Percentiles rank a stretch among this genome's conserved stretches.
Evolutionary conservation across 306 rosid species (phyloP).

Genomic region (Myrica gale): DNA sequence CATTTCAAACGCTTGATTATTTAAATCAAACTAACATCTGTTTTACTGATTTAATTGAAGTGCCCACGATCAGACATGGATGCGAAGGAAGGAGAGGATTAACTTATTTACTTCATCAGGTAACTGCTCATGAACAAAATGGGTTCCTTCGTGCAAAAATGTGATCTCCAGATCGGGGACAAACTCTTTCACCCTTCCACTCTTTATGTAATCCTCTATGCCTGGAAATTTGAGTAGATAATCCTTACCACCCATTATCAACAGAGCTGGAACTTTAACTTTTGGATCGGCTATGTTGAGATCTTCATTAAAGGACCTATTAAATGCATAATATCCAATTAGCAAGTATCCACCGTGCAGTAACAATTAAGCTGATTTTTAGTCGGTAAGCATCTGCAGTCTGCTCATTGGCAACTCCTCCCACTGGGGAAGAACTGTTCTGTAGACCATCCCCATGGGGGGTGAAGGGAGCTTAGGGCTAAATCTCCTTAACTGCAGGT

Average conservation of each 20-base stretch:
- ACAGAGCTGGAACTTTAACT: conserved; percentile 53
- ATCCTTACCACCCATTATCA: conserved; percentile 68
- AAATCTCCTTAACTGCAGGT: too few species aligned
- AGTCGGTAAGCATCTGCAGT: too few species aligned
- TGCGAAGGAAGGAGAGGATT: conserved; percentile 56
- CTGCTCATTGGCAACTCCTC: too few species aligned
- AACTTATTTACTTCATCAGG: conserved; percentile 67
- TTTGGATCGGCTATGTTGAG: conserved; percentile 36
- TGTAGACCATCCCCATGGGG: too few species aligned
- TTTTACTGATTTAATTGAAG: background rate
- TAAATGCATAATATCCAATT: conserved; percentile 9
- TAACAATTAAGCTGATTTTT: background rate
- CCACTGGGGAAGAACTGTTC: too few species aligned
- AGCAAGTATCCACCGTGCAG: conserved; percentile 18
- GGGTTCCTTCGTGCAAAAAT: conserved; percentile 72
- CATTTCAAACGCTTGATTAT: background rate
- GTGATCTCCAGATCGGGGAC: conserved; percentile 58
- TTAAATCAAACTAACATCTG: background rate
- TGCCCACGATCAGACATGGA: conserved; percentile 41
- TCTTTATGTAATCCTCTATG: conserved; percentile 51
- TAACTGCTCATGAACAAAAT: conserved; percentile 81
- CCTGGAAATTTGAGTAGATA: conserved; percentile 62
- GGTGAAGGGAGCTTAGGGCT: too few species aligned
- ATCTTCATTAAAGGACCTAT: conserved; percentile 52
- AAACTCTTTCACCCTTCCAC: conserved; percentile 49